phyloP scores from a whole-genome alignment of 371 early-diverging fungal species.

The Syncephalastrum racemosum region DNA sequence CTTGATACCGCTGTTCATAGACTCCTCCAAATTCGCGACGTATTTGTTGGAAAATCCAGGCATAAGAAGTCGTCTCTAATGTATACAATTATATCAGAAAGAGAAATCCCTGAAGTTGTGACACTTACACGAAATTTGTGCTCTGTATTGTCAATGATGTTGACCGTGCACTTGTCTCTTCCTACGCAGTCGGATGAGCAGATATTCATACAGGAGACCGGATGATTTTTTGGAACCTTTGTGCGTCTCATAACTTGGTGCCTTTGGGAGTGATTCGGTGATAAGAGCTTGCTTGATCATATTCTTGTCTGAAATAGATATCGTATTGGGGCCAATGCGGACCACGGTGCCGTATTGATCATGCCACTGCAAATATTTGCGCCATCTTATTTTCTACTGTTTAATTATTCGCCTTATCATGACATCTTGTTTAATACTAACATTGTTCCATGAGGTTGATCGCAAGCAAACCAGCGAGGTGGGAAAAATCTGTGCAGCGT shows the following conservation, averaged over 20 bases:
- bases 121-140: conserved; percentile 4
- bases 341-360: conserved; percentile 21
- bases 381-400: neutral
- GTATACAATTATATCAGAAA: too few species aligned
- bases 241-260: neutral
- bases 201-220: neutral
- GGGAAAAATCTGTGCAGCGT: neutral
- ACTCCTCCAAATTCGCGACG: conserved; percentile 33
- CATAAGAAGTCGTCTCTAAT: conserved; percentile 32
- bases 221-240: too few species aligned
- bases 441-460: too few species aligned
- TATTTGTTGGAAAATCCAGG: conserved; percentile 44
- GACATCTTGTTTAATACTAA: too few species aligned
- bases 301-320: conserved; percentile 22
- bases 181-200: too few species aligned
- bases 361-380: conserved; percentile 2
- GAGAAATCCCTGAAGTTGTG: too few species aligned
- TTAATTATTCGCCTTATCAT: too few species aligned
- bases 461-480: too few species aligned
- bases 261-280: conserved; percentile 7
- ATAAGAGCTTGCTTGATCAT: conserved; percentile 23
- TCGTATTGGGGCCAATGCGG: conserved; percentile 8
- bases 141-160: neutral
- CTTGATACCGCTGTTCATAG: conserved; percentile 17
- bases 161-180: neutral